These are phyloP conservation scores for Alternaria ethzedia DNA, from an alignment of 2,329 filamentous ascomycete species.

Conservation along the genomic window DNA sequence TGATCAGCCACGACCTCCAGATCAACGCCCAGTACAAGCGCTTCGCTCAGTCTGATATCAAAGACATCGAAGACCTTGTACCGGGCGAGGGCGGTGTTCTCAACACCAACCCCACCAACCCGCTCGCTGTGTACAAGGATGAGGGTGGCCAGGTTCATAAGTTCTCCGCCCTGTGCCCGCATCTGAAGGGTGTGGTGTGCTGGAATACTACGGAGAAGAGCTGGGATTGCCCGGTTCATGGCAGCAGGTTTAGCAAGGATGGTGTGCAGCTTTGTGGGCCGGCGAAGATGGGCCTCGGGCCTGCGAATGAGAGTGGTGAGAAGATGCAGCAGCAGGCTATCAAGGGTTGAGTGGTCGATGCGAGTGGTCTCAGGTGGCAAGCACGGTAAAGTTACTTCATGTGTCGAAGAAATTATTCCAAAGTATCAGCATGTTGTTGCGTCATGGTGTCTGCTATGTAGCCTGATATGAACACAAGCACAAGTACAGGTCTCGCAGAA, in stretches of 20 bases:
- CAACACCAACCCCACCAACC: conserved; percentile 56
- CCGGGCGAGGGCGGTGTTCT: conserved; percentile 60
- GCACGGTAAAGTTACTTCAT: background rate
- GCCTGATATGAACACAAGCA: background rate
- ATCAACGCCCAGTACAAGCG: conserved; percentile 65
- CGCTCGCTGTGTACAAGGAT: conserved; percentile 64
- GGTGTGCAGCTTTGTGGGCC: conserved; percentile 52
- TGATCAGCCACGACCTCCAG: conserved; percentile 61
- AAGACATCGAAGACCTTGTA: conserved; percentile 62
- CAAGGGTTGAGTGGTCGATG: background rate
- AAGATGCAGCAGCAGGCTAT: conserved; percentile 26
- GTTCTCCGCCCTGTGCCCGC: conserved; percentile 63
- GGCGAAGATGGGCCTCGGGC: conserved; percentile 46
- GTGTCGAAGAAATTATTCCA: background rate
- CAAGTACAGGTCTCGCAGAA: background rate
- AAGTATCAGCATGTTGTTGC: background rate
- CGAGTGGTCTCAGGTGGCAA: background rate
- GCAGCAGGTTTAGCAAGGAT: conserved; percentile 52
- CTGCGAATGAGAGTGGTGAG: conserved; percentile 38
- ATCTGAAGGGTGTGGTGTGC: conserved; percentile 62
- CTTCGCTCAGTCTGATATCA: conserved; percentile 60
- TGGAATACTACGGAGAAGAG: conserved; percentile 57
- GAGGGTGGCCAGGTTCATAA: conserved; percentile 58
- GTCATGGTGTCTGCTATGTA: background rate
- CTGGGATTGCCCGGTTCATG: conserved; percentile 60